Evolutionary conservation across 345 rosid species (phyloP).

Genomic region (Adansonia digitata): DNA sequence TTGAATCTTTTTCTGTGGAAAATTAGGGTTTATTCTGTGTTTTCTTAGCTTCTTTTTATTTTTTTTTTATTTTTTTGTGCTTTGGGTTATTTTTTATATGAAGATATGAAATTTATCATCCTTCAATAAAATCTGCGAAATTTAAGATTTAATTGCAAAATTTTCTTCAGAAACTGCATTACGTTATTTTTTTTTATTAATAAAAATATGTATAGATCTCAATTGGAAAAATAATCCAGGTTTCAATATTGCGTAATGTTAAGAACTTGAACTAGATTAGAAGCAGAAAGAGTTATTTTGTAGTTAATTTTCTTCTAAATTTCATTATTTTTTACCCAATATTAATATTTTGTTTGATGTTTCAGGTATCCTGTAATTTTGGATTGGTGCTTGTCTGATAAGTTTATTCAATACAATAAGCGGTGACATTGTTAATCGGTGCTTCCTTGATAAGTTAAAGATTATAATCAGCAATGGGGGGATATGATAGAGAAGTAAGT

Average conservation of each 20-base stretch:
- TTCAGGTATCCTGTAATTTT: conserved; percentile 10
- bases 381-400: not conserved
- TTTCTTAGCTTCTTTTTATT: not conserved
- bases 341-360: not conserved
- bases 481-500: conserved; percentile 44
- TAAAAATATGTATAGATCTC: not conserved
- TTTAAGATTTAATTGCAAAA: not conserved
- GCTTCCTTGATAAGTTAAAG: not conserved
- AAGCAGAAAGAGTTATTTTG: not conserved
- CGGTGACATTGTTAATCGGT: not conserved
- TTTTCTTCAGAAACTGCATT: not conserved
- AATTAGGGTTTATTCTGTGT: not conserved
- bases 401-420: not conserved
- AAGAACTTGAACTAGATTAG: not conserved
- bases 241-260: not conserved
- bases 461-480: conserved; percentile 33
- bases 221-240: not conserved
- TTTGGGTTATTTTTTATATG: not conserved
- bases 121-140: not conserved
- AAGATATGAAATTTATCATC: not conserved
- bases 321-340: not conserved
- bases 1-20: not conserved
- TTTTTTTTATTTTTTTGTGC: not conserved
- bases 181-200: not conserved
- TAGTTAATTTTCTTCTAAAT: not conserved